Evolutionary conservation across 176 grass and related monocot species (phyloP).

Genomic region (Musa troglodytarum): DNA sequence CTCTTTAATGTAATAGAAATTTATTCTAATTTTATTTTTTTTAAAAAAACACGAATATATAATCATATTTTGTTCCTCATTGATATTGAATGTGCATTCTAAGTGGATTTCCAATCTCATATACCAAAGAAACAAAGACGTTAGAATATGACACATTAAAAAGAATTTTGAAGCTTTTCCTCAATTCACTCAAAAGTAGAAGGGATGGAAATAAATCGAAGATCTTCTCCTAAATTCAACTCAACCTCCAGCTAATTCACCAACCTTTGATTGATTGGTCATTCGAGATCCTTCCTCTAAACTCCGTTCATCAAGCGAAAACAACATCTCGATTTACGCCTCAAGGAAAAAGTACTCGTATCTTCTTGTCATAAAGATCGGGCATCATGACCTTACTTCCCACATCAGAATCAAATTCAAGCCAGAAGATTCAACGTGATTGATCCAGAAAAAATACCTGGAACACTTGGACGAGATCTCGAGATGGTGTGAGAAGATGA

Average conservation of each 20-base stretch:
- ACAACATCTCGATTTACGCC: background rate
- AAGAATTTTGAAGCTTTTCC: background rate
- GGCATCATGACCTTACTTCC: background rate
- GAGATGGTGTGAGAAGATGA: conserved; percentile 26
- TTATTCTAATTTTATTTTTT: no score
- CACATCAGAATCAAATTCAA: no score
- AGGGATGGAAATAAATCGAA: background rate
- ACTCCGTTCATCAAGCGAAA: no score
- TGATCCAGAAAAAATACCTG: conserved; percentile 28
- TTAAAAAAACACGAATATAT: no score
- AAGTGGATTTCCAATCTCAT: no score
- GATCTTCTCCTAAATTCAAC: background rate
- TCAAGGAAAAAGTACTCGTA: background rate
- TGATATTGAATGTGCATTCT: no score
- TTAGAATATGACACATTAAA: no score
- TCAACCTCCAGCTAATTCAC: background rate
- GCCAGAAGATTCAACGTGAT: background rate
- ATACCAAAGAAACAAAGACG: no score
- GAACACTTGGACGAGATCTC: conserved; percentile 42
- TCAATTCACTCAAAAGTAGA: no score
- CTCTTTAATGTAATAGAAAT: no score
- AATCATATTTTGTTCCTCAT: no score
- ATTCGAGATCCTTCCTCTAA: background rate
- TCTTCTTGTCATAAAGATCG: background rate
- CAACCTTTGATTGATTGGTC: background rate